Evolutionary conservation across 2,329 filamentous ascomycete genomes (phyloP).

Genomic region (Paramyrothecium roridum): DNA sequence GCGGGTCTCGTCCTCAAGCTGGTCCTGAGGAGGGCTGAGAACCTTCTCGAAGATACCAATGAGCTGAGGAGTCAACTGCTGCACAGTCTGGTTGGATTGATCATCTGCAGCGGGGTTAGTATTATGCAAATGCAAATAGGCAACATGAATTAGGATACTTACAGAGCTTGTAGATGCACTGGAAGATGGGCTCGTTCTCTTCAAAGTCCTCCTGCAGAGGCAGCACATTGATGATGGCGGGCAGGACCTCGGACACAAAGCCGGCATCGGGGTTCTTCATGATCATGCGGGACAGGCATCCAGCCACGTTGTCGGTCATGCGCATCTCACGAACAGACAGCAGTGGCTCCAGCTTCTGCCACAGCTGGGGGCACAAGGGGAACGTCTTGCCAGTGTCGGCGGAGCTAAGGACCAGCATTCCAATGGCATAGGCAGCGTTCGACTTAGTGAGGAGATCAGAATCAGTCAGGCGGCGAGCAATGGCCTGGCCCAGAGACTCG

Average conservation of each 20-base stretch:
- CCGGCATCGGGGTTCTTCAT: constrained; percentile 80
- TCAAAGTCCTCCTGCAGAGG: constrained; percentile 92
- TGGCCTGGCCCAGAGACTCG: constrained; percentile 68
- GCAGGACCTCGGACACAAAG: constrained; percentile 77
- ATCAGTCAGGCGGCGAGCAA: constrained; percentile 84
- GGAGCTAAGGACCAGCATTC: constrained; percentile 80
- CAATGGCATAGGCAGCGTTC: constrained; percentile 89
- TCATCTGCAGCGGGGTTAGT: constrained; percentile 45
- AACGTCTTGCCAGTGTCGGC: constrained; percentile 67
- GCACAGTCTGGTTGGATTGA: constrained; percentile 64
- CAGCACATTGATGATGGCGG: constrained; percentile 72
- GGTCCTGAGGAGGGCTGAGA: constrained; percentile 67
- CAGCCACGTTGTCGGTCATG: constrained; percentile 88
- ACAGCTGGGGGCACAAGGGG: constrained; percentile 72
- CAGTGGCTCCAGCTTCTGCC: constrained; percentile 82
- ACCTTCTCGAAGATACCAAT: constrained; percentile 72
- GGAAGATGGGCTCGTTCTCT: constrained; percentile 92
- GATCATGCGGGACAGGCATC: constrained; percentile 90
- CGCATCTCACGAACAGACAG: constrained; percentile 75
- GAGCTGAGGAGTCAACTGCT: constrained; percentile 66
- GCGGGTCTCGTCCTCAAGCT: constrained; percentile 71
- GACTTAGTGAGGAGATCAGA: constrained; percentile 91
- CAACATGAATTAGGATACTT: constrained; percentile 34
- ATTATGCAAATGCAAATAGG: background rate
- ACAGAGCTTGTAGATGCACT: constrained; percentile 86